These are phyloP conservation scores for Ceratocystis smalleyi DNA, from an alignment of 2,329 filamentous ascomycete genomes.

Conservation along the genomic window DNA sequence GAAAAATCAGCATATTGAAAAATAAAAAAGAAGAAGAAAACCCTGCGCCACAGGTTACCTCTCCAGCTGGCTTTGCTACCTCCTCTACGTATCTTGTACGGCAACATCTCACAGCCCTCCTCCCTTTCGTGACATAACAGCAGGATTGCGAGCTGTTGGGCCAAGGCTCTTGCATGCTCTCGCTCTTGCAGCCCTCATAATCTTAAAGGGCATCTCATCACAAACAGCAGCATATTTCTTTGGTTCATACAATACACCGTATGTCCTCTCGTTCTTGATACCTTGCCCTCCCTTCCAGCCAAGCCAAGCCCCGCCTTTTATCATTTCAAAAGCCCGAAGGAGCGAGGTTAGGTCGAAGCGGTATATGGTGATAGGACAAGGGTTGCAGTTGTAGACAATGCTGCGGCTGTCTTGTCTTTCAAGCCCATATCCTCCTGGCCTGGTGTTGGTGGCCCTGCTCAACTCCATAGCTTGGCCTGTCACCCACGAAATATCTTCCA, in stretches of 20 bases:
- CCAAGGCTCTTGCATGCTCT: neutral
- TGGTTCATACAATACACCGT: neutral
- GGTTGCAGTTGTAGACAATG: too few species aligned
- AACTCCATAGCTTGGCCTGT: too few species aligned
- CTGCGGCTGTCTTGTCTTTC: too few species aligned
- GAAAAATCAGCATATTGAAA: neutral
- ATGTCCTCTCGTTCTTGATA: neutral
- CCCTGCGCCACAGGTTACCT: neutral
- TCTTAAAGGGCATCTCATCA: neutral
- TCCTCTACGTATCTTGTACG: neutral
- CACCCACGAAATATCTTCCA: too few species aligned
- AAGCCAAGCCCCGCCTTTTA: neutral
- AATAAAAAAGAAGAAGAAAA: neutral
- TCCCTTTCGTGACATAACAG: neutral
- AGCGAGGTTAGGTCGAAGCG: neutral
- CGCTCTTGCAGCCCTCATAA: neutral
- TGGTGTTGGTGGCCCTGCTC: too few species aligned
- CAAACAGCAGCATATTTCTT: neutral
- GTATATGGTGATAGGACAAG: neutral
- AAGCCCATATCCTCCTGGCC: too few species aligned
- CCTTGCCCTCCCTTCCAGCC: neutral
- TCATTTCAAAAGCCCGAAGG: neutral
- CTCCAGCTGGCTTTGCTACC: neutral
- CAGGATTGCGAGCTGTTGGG: neutral
- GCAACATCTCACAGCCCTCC: neutral